These are phyloP conservation scores for Avicennia marina DNA, from an alignment of 257 asterid genomes.

Conservation along the genomic window DNA sequence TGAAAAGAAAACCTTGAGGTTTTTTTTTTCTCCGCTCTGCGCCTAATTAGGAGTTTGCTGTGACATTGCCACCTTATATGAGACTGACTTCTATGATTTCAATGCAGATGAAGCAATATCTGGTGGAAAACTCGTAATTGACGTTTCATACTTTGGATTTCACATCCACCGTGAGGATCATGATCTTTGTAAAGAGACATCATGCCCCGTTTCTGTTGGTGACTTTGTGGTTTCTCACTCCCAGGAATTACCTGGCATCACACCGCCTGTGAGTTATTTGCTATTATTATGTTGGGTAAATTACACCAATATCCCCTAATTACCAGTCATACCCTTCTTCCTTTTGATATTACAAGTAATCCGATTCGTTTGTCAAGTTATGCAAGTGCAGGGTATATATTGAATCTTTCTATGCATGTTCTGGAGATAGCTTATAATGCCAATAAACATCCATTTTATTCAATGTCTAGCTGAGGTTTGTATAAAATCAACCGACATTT, in stretches of 20 bases:
- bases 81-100: background rate
- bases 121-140: conserved; percentile 66
- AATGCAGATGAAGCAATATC: conserved; percentile 51
- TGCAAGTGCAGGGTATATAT: no score
- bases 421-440: no score
- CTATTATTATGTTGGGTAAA: background rate
- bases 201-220: conserved; percentile 75
- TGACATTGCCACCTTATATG: background rate
- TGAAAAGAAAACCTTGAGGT: no score
- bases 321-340: no score
- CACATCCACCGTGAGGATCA: conserved; percentile 50
- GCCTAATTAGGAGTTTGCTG: no score
- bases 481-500: background rate
- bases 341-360: no score
- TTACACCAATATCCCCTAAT: no score
- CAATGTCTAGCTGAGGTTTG: no score
- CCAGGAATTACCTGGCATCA: conserved; percentile 66
- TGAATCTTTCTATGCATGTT: no score
- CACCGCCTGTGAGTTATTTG: conserved; percentile 72
- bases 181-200: conserved; percentile 65
- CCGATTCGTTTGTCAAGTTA: no score
- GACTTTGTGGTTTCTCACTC: conserved; percentile 67
- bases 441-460: no score
- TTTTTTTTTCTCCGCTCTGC: no score
- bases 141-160: conserved; percentile 46